Evolutionary conservation across 192 early-diverging fungal species (phyloP), one percentile per base, ranked within the genome.

Genomic region (Linnemannia exigua): DNA sequence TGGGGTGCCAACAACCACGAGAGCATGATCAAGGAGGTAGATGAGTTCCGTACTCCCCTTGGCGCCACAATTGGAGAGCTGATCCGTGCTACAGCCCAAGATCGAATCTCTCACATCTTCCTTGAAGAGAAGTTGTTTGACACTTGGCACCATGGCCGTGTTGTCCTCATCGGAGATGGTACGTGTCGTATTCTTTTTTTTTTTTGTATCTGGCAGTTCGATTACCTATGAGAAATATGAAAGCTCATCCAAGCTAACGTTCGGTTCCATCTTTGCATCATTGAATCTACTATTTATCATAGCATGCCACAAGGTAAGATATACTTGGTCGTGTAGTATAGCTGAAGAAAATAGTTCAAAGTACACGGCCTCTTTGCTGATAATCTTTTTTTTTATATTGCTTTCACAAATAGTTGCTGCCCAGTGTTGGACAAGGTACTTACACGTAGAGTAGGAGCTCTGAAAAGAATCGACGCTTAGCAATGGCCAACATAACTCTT

Each of bases 161-260:
- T 74, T 36, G 79, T 70, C 5, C 73, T 81, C 11, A 81, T 81
- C 70, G 79, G 73, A 22, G 79, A 81, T 69, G 79, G 73, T 81
- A 81, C 44, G 25, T 14, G n/a, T n/a, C n/a, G n/a, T n/a, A n/a
- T 14, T 22, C 0, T 15, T 12, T 47, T 3, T 44, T 44, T 44
- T 6, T 44, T 44, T 44, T 44, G 9, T 44, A 9, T 9, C 41
- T 44, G 41, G 9, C 9, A 44, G 41, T 44, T 44, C 41, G 9
- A 44, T 44, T 44, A 9, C 3, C 41, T 3, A 6, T 44, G 41
- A 44, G 41, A 9, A 44, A 9, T 44, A 9, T 3, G 41, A 44
- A 44, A 44, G 5, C 5, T 3, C 41, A 44, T 44, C n/a, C n/a
- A n/a, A 44, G 41, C 41, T 44, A 44, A 44, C 41, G 9, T 6